Base-by-base conservation (phyloP, 805 yeast species). In the Phaffomyces thermotolerans region DNA sequence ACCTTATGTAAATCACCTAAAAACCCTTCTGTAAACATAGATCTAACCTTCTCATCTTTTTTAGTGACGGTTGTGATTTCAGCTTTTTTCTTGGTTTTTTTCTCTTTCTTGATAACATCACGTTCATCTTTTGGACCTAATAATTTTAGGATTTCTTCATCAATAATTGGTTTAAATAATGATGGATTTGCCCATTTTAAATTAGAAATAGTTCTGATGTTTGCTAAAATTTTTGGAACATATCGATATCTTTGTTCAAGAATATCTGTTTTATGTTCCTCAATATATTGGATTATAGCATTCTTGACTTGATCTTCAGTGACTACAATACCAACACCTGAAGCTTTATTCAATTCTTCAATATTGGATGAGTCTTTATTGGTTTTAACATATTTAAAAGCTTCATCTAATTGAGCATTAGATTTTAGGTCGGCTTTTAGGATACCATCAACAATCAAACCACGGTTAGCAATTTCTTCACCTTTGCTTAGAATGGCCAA, bases 91-190 rank as follows among this genome's bases (percentile, higher is more conserved):
- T 73, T 73, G 61, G 73, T 69, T 60, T 79, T 79, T 69, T 82
- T 79, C 65, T 84, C 88, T 70, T 84, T 84, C 66, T 84, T 84
- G 41, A 80, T 72, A 20, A 80, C 71, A 63, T 93, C 99, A 51
- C 98, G 79, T 60, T 90, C 98, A 61, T 93, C 99, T 64, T 91
- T 91, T 42, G 98, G 98, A 33, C 99, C 99, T 45, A 90, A 67
- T 13, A 82, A 64, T 35, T 67, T 77, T 48, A 84, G 63, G n/a
- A 89, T 68, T 56, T 84, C 78, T 36, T 73, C 79, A 61, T 93
- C 99, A 53, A 93, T 83, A 22, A 78, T 73, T 13, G 95, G 95
- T 66, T 93, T 93, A 69, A 93, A 86, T 43, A 77, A 69, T 41
- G 81, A 76, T 32, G 97, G 95, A 39, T 84, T 75, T 8, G 98